These are phyloP conservation scores for Paramecium sexaurelia DNA, from an alignment of 73 alveolate species.

Conservation along the genomic window DNA sequence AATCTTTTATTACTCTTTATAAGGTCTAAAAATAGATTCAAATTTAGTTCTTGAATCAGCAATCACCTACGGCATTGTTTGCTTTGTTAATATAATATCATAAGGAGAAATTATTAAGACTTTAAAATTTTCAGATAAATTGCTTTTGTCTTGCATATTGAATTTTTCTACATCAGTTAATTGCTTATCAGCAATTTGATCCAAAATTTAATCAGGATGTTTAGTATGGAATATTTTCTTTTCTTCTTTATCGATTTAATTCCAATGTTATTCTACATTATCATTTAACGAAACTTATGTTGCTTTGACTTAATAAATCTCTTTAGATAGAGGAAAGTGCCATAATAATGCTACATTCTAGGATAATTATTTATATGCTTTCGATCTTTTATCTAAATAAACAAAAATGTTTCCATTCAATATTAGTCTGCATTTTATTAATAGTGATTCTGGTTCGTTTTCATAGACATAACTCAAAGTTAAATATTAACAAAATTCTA, in stretches of 20 bases:
- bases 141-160: background rate
- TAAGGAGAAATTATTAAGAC: background rate
- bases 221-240: background rate
- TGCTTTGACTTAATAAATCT: background rate
- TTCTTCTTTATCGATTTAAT: slow-evolving; percentile 20
- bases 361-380: background rate
- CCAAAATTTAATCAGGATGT: background rate
- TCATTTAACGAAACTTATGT: background rate
- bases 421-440: background rate
- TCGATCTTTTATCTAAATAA: background rate
- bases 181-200: background rate
- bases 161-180: background rate
- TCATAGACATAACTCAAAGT: background rate
- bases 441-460: background rate
- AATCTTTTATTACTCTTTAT: slow-evolving; percentile 43
- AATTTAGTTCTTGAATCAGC: slow-evolving; percentile 61
- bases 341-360: background rate
- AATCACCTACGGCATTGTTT: slow-evolving; percentile 57
- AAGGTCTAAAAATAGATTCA: slow-evolving; percentile 65
- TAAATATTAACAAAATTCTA: background rate
- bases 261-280: background rate
- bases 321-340: slow-evolving; percentile 50
- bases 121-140: slow-evolving; percentile 1
- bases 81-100: background rate
- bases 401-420: background rate